phyloP scores from a whole-genome alignment of 1,139 yeast genomes.

The Hemisphaericaspora lyxosophila region DNA sequence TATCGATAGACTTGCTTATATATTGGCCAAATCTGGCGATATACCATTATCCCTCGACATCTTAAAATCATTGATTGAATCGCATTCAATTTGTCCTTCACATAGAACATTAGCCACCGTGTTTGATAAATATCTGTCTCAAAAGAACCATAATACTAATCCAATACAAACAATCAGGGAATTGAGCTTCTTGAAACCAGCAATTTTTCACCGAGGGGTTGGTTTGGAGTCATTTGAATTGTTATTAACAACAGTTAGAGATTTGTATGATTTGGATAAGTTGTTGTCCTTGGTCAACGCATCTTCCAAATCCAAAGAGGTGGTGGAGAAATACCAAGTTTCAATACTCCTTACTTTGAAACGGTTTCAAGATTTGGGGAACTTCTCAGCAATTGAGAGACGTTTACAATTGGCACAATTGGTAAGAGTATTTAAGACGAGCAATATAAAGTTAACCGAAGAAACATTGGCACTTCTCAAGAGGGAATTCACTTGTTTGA shows the following conservation, averaged over 20 bases:
- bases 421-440: slow-evolving; percentile 8
- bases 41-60: slow-evolving; percentile 19
- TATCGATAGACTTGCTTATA: slow-evolving; percentile 28
- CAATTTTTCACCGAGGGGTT: slow-evolving; percentile 26
- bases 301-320: not conserved
- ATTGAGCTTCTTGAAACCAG: slow-evolving; percentile 31
- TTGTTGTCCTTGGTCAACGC: slow-evolving; percentile 23
- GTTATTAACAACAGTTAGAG: slow-evolving; percentile 24
- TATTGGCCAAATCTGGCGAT: slow-evolving; percentile 23
- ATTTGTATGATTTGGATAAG: slow-evolving; percentile 31
- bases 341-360: slow-evolving; percentile 5
- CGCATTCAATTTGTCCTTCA: slow-evolving; percentile 25
- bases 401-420: slow-evolving; percentile 11
- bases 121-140: slow-evolving; percentile 18
- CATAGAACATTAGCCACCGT: slow-evolving; percentile 24
- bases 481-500: slow-evolving; percentile 3
- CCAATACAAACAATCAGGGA: slow-evolving; percentile 19
- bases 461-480: slow-evolving; percentile 5
- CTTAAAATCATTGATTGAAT: slow-evolving; percentile 20
- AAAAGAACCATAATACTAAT: slow-evolving; percentile 3
- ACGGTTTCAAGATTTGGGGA: not conserved
- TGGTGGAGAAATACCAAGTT: slow-evolving; percentile 18
- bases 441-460: slow-evolving; percentile 4
- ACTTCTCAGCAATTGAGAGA: slow-evolving; percentile 5
- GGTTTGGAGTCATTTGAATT: slow-evolving; percentile 20